A percentile compares a stretch with the other conserved stretches of the same genome.
Conservation (phyloP, 352 stramenopile species). For the Phytophthora gonapodyides region DNA sequence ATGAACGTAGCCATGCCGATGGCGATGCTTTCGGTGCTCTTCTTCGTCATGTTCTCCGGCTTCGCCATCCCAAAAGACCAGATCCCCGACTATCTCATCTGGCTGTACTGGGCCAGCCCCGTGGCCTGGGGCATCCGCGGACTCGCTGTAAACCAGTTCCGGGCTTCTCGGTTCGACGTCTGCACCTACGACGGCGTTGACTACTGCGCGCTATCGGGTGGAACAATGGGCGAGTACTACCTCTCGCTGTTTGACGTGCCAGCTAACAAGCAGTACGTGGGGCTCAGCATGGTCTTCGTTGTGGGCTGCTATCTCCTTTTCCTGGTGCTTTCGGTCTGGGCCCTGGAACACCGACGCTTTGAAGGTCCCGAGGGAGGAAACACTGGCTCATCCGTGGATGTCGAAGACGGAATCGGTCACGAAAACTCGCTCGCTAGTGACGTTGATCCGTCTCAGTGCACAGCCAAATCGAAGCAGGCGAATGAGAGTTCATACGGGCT, state of each 20-base stretch:
- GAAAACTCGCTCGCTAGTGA: neutral
- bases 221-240: conserved; percentile 49
- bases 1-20: conserved; percentile 49
- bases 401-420: neutral
- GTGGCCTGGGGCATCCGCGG: conserved; percentile 41
- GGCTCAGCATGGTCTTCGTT: conserved; percentile 44
- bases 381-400: conserved; percentile 4
- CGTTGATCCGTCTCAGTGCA: neutral
- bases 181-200: conserved; percentile 40
- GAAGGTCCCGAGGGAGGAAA: conserved; percentile 28
- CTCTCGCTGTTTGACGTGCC: conserved; percentile 44
- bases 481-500: conserved; percentile 22
- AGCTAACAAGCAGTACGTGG: conserved; percentile 38
- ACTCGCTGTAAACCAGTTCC: conserved; percentile 47
- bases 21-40: conserved; percentile 47
- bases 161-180: conserved; percentile 38
- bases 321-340: conserved; percentile 32
- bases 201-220: conserved; percentile 31
- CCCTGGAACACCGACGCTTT: conserved; percentile 40
- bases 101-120: conserved; percentile 51
- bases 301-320: conserved; percentile 43
- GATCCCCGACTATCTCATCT: conserved; percentile 52
- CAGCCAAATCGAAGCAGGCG: conserved; percentile 4
- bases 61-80: conserved; percentile 55
- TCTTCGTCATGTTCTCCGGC: conserved; percentile 56